phyloP scores from a whole-genome alignment of 2,329 filamentous ascomycete species.

The Colletotrichum tofieldiae region DNA sequence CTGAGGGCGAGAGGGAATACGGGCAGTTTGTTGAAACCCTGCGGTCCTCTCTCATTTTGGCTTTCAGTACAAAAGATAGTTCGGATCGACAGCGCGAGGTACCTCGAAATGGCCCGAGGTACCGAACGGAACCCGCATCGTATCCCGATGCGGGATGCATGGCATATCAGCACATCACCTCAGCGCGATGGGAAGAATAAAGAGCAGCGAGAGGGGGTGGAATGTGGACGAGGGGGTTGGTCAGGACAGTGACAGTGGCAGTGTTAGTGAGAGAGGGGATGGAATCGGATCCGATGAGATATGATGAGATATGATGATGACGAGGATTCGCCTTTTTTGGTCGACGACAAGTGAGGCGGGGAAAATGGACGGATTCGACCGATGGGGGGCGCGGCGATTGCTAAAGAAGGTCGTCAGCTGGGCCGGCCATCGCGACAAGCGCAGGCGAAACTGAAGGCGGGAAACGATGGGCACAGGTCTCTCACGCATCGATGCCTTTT shows the following conservation, averaged over 20 bases:
- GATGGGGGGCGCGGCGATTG: not conserved
- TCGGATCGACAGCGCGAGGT: conserved; percentile 1
- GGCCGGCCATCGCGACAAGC: not conserved
- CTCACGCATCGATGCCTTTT: not conserved
- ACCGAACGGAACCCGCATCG: conserved; percentile 1
- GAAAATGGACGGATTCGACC: conserved; percentile 1
- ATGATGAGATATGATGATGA: not conserved
- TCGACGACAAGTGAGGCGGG: not conserved
- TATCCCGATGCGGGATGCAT: conserved; percentile 26
- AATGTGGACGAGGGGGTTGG: not conserved
- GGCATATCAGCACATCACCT: conserved; percentile 11
- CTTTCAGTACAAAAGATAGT: not conserved
- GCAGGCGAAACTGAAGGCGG: not conserved
- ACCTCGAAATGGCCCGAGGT: conserved; percentile 5
- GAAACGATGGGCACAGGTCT: not conserved
- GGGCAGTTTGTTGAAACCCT: not conserved
- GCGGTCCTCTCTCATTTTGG: not conserved
- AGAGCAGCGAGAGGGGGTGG: not conserved
- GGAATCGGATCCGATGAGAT: not conserved
- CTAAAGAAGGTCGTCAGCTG: conserved; percentile 2
- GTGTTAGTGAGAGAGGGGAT: not conserved
- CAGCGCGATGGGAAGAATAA: not conserved
- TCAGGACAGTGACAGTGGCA: too few relatives aligned
- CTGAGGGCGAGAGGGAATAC: not conserved
- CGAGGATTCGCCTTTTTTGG: not conserved